Conservation (phyloP, 225 moss, liverwort and hornwort species). For the Sphagnum contortum region DNA sequence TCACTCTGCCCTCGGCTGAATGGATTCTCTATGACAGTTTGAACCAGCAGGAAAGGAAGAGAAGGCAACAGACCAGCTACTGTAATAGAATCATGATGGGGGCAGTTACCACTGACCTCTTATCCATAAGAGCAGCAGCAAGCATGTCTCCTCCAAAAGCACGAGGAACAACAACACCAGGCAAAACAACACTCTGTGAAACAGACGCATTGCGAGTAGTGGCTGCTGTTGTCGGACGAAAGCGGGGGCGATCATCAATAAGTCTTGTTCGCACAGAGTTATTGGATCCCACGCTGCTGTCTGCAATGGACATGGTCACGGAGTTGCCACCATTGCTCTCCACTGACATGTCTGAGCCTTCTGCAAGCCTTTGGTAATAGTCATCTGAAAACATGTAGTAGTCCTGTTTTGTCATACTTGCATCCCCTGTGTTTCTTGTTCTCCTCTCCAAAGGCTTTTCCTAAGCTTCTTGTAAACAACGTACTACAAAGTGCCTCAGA, state of each 20-base stretch:
- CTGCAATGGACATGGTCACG: constrained; percentile 66
- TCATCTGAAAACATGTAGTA: constrained; percentile 88
- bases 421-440: too few relatives aligned
- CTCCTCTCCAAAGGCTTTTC: too few relatives aligned
- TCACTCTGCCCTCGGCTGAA: too few relatives aligned
- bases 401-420: constrained; percentile 80
- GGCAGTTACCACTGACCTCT: constrained; percentile 17
- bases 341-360: constrained; percentile 93
- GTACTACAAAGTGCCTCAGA: too few relatives aligned
- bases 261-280: constrained; percentile 66
- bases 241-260: constrained; percentile 79
- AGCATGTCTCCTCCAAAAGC: constrained; percentile 70
- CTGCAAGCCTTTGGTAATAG: constrained; percentile 74
- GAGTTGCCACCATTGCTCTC: constrained; percentile 83
- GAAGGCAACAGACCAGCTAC: too few relatives aligned
- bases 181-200: constrained; percentile 68
- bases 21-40: too few relatives aligned
- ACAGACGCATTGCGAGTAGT: constrained; percentile 58
- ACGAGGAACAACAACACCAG: constrained; percentile 51
- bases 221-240: constrained; percentile 12
- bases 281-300: constrained; percentile 94
- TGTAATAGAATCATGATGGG: too few relatives aligned
- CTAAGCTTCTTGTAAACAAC: too few relatives aligned
- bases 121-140: constrained; percentile 86
- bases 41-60: too few relatives aligned